Evolutionary conservation across 768 basidiomycete genomes (phyloP).

Genomic region (Daedaleopsis sinensis): DNA sequence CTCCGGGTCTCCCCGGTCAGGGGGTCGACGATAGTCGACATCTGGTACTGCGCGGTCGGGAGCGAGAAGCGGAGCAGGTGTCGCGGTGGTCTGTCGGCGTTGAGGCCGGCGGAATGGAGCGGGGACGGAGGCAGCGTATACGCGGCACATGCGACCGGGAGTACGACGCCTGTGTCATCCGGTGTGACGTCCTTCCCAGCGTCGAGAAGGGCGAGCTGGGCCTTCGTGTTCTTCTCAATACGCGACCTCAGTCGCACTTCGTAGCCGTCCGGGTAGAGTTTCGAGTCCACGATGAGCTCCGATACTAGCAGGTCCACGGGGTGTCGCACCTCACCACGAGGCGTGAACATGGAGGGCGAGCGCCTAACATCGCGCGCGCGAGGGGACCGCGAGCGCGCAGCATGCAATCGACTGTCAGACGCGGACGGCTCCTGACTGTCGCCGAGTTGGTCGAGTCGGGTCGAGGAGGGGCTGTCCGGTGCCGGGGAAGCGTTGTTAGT

Average conservation of each 20-base stretch:
- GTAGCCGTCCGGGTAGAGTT: slow-evolving; percentile 80
- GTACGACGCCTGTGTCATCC: slow-evolving; percentile 25
- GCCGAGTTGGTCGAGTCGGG: not conserved
- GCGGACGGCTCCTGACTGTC: slow-evolving; percentile 8
- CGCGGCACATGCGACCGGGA: slow-evolving; percentile 62
- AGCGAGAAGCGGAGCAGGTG: slow-evolving; percentile 79
- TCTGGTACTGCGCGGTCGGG: slow-evolving; percentile 82
- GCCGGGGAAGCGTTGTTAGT: slow-evolving; percentile 1
- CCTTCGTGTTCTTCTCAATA: slow-evolving; percentile 39
- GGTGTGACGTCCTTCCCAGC: slow-evolving; percentile 17
- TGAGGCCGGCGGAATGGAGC: slow-evolving; percentile 72
- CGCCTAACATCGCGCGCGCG: slow-evolving; percentile 33
- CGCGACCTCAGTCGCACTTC: slow-evolving; percentile 50
- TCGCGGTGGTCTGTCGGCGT: slow-evolving; percentile 53
- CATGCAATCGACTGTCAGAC: slow-evolving; percentile 15
- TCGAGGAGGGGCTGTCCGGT: not conserved
- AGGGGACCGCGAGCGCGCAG: slow-evolving; percentile 36
- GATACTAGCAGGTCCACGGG: slow-evolving; percentile 74
- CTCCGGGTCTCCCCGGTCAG: slow-evolving; percentile 68
- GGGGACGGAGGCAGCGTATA: slow-evolving; percentile 84
- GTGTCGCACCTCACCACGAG: slow-evolving; percentile 61
- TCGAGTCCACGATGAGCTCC: slow-evolving; percentile 82
- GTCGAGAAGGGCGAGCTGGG: slow-evolving; percentile 39
- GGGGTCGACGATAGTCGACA: slow-evolving; percentile 78
- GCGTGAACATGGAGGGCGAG: slow-evolving; percentile 58